Evolutionary conservation across 2,329 filamentous ascomycete genomes (phyloP).

Genomic region (Dothiorella sarmentorum): DNA sequence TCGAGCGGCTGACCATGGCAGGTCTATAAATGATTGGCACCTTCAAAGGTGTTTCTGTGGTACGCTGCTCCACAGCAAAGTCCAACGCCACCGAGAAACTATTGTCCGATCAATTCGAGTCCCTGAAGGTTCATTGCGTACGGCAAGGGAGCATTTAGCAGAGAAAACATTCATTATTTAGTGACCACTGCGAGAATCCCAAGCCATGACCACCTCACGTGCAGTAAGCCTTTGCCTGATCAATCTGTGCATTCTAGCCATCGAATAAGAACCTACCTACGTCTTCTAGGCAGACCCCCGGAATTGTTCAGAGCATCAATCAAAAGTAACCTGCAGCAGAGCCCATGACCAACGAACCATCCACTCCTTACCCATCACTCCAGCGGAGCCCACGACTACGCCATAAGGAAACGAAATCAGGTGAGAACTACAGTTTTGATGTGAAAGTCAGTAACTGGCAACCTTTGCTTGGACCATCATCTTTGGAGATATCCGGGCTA

Average conservation of each 20-base stretch:
- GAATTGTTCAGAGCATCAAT: background rate
- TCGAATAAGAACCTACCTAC: background rate
- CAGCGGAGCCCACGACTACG: background rate
- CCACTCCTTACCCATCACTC: constrained; percentile 4
- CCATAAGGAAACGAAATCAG: background rate
- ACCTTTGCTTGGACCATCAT: background rate
- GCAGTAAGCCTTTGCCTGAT: background rate
- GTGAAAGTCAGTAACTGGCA: constrained; percentile 5
- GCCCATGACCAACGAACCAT: background rate
- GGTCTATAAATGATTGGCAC: background rate
- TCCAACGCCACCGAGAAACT: background rate
- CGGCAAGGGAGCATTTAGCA: background rate
- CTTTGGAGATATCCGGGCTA: background rate
- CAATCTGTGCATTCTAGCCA: background rate
- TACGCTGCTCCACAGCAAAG: background rate
- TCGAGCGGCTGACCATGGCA: background rate
- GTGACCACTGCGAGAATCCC: background rate
- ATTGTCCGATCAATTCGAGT: background rate
- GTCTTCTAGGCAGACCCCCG: background rate
- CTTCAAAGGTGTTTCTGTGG: background rate
- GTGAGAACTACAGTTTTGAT: constrained; percentile 5
- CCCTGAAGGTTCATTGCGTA: background rate
- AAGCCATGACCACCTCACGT: no score
- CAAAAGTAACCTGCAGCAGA: background rate
- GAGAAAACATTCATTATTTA: no score